Evolutionary conservation across 768 basidiomycete species (phyloP).

Genomic region (Lanmaoa pseudosensibilis): DNA sequence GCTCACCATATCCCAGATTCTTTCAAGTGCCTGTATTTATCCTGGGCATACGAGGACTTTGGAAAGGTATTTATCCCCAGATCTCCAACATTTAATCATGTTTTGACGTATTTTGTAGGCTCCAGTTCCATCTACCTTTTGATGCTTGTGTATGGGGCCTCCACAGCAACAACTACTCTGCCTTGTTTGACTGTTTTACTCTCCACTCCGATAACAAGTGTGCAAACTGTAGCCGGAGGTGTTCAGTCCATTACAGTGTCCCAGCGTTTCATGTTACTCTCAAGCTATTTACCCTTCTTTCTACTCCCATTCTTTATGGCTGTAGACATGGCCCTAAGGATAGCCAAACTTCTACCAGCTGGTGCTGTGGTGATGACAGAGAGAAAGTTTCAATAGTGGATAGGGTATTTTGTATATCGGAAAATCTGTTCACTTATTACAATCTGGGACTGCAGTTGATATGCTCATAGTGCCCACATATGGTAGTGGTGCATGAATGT

Average conservation of each 20-base stretch:
- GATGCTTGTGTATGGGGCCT: constrained; percentile 72
- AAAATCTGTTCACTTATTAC: not conserved
- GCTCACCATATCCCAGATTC: constrained; percentile 29
- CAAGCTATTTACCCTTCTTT: constrained; percentile 76
- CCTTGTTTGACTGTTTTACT: constrained; percentile 66
- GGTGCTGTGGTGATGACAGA: constrained; percentile 18
- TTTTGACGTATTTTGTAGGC: constrained; percentile 35
- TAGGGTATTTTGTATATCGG: not conserved
- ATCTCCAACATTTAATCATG: not conserved
- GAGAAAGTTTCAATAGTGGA: constrained; percentile 20
- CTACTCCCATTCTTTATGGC: constrained; percentile 69
- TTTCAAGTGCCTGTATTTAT: constrained; percentile 81
- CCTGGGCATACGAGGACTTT: constrained; percentile 61
- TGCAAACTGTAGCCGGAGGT: constrained; percentile 29
- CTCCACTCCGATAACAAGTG: constrained; percentile 46
- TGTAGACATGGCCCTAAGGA: constrained; percentile 62
- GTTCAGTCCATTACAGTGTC: constrained; percentile 43
- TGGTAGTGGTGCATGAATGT: no score
- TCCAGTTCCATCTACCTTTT: constrained; percentile 57
- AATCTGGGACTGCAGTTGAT: no score
- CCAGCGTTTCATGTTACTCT: constrained; percentile 60
- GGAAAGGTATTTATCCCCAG: constrained; percentile 41
- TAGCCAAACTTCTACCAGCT: constrained; percentile 33
- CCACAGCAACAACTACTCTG: constrained; percentile 74
- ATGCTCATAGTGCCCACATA: no score